phyloP scores from a whole-genome alignment of 805 yeast genomes.

The Cyberlindnera lachancei region DNA sequence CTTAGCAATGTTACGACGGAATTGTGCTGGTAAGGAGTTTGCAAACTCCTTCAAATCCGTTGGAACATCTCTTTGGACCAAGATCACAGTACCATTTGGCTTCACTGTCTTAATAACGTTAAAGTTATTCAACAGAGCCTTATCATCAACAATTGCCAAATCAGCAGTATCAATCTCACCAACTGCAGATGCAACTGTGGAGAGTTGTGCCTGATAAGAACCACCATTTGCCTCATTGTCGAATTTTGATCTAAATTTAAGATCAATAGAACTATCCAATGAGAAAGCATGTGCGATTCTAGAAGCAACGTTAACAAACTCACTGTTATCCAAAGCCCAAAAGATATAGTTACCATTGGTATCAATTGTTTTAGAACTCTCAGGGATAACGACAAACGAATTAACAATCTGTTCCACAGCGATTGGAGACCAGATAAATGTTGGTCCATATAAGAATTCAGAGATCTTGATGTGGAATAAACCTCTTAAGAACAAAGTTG shows the following conservation, averaged over 20 bases:
- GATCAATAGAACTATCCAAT: constrained; percentile 44
- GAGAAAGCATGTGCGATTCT: constrained; percentile 65
- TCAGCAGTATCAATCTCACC: constrained; percentile 50
- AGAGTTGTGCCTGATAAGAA: constrained; percentile 53
- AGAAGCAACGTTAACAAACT: constrained; percentile 47
- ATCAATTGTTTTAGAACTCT: constrained; percentile 2
- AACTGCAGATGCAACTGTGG: constrained; percentile 7
- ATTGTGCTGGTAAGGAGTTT: constrained; percentile 45
- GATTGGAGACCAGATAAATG: constrained; percentile 48
- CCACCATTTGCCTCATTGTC: constrained; percentile 76
- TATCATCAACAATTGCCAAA: constrained; percentile 55
- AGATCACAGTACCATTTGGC: constrained; percentile 47
- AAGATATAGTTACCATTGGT: constrained; percentile 30
- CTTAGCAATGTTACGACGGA: constrained; percentile 45
- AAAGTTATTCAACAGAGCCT: constrained; percentile 43
- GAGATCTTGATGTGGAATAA: constrained; percentile 31
- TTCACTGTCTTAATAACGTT: constrained; percentile 58
- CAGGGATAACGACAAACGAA: constrained; percentile 31
- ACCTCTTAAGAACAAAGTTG: constrained; percentile 51
- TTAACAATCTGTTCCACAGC: constrained; percentile 42
- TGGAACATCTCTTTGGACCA: constrained; percentile 30
- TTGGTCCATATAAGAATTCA: constrained; percentile 45
- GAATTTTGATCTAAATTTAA: constrained; percentile 54
- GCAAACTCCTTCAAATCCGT: constrained; percentile 36
- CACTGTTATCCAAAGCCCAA: constrained; percentile 65